A percentile compares a stretch with the other conserved stretches of the same genome.
Evolutionary conservation across 768 basidiomycete genomes (phyloP).

Genomic region (Grammothele lineata): DNA sequence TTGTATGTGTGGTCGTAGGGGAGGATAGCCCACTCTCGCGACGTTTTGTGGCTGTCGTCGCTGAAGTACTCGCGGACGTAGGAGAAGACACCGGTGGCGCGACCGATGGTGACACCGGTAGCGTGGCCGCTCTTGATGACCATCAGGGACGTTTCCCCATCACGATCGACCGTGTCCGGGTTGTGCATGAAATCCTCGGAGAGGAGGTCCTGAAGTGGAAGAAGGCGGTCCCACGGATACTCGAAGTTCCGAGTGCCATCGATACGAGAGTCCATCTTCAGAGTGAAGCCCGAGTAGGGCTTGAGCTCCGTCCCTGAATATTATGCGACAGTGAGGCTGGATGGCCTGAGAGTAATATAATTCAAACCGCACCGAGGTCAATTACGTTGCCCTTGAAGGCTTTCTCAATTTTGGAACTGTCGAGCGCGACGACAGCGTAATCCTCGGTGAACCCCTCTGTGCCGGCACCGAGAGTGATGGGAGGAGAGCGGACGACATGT

Average conservation of each 20-base stretch:
- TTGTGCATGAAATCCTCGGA: constrained; percentile 27
- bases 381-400: constrained; percentile 15
- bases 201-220: constrained; percentile 15
- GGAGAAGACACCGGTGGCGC: neutral
- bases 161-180: constrained; percentile 21
- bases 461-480: constrained; percentile 10
- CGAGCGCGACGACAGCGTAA: constrained; percentile 11
- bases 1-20: constrained; percentile 5
- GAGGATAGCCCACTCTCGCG: constrained; percentile 5
- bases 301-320: neutral
- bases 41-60: neutral
- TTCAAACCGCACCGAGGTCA: constrained; percentile 26
- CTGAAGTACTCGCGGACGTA: neutral
- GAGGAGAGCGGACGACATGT: constrained; percentile 17
- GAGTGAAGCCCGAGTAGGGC: neutral
- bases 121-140: constrained; percentile 32
- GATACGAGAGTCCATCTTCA: neutral
- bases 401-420: constrained; percentile 9
- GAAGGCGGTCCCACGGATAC: constrained; percentile 2
- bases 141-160: constrained; percentile 25
- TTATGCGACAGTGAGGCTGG: constrained; percentile 2
- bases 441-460: constrained; percentile 17
- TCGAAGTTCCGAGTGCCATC: neutral
- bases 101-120: constrained; percentile 1
- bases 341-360: neutral